Evolutionary conservation across 768 basidiomycete species (phyloP).

Genomic region (Udeniomyces megalosporus): DNA sequence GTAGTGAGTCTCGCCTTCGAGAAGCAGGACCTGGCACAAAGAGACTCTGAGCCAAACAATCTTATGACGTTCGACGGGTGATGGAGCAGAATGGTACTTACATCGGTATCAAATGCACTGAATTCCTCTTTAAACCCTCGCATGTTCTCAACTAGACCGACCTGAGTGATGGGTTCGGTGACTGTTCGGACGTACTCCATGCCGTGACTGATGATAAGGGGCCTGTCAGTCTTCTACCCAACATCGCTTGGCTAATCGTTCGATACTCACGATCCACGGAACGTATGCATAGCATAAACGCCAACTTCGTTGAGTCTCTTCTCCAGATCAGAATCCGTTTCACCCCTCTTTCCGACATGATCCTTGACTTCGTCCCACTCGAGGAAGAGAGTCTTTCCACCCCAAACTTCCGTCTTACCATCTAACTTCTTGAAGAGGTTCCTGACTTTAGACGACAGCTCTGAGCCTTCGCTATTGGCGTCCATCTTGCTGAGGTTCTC

Average conservation of each 20-base stretch:
- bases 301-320: slow-evolving; percentile 31
- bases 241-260: no score
- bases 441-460: no score
- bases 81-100: neutral
- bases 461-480: no score
- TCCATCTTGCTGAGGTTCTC: no score
- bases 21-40: slow-evolving; percentile 27
- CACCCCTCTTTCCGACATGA: slow-evolving; percentile 17
- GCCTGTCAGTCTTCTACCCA: no score
- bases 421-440: neutral
- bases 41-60: neutral
- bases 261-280: slow-evolving; percentile 34
- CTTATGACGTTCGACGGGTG: neutral
- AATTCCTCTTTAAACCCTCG: slow-evolving; percentile 35
- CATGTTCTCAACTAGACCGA: slow-evolving; percentile 30
- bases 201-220: no score
- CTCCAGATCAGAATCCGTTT: slow-evolving; percentile 27
- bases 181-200: slow-evolving; percentile 37
- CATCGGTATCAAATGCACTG: slow-evolving; percentile 26
- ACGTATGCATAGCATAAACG: slow-evolving; percentile 35
- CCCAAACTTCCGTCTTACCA: neutral
- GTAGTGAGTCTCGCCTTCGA: slow-evolving; percentile 27
- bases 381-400: neutral
- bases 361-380: slow-evolving; percentile 22
- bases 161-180: slow-evolving; percentile 31